Conservation (phyloP, 2,329 filamentous ascomycete genomes). For the Paraphaeosphaeria minitans region DNA sequence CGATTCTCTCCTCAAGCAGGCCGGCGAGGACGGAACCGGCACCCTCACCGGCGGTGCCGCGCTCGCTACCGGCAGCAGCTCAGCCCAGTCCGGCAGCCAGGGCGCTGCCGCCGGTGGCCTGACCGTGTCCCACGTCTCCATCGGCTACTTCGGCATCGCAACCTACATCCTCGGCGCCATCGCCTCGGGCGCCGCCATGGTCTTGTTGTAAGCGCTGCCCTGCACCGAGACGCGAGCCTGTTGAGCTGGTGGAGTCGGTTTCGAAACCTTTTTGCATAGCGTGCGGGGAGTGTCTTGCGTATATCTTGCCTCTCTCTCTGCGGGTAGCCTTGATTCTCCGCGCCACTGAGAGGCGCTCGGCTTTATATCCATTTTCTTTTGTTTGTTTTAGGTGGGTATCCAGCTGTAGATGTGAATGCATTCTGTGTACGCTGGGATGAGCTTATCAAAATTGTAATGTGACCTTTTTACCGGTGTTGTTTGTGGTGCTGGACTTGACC, state of each 20-base stretch:
- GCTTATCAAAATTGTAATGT: not conserved
- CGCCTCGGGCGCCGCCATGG: constrained; percentile 59
- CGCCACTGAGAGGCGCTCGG: not conserved
- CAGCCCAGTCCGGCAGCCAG: constrained; percentile 20
- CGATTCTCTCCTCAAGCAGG: constrained; percentile 63
- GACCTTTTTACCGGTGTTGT: not conserved
- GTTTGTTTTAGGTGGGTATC: not conserved
- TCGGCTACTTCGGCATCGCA: constrained; percentile 54
- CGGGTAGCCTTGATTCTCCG: not conserved
- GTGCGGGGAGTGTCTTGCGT: constrained; percentile 2
- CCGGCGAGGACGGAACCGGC: constrained; percentile 65
- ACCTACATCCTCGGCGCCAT: constrained; percentile 57
- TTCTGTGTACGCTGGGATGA: not conserved
- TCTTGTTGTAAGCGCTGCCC: constrained; percentile 54
- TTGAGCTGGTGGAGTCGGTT: no score
- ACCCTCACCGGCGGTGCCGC: constrained; percentile 53
- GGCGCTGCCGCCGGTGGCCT: constrained; percentile 49
- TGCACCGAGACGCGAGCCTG: not conserved
- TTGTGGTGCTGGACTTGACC: no score
- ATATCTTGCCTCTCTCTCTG: not conserved
- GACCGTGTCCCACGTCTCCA: constrained; percentile 52
- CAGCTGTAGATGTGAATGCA: not conserved
- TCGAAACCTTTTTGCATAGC: constrained; percentile 9
- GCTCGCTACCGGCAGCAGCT: constrained; percentile 27
- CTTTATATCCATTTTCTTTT: constrained; percentile 4